Conservation (phyloP, 495 filamentous ascomycete species). For the Penicillium tannophilum region DNA sequence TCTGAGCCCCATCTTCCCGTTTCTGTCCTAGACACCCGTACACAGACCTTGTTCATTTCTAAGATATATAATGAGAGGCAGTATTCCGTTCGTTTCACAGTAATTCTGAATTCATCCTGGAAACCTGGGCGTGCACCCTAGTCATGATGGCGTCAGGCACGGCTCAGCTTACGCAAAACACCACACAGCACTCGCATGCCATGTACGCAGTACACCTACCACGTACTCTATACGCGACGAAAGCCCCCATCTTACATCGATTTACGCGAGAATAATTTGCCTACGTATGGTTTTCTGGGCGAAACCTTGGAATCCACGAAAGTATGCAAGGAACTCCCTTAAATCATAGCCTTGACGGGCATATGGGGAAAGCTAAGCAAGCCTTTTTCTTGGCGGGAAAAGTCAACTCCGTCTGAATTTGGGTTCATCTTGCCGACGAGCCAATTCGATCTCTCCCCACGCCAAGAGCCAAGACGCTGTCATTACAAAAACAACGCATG, state of each 20-base stretch:
- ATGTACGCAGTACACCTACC: not conserved
- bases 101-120: not conserved
- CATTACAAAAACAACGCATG: constrained; percentile 12
- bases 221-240: not conserved
- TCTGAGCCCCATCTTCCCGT: not conserved
- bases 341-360: not conserved
- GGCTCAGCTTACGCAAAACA: constrained; percentile 3
- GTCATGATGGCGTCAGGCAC: constrained; percentile 2
- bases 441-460: constrained; percentile 16
- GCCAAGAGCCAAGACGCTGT: constrained; percentile 24
- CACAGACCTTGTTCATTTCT: not conserved
- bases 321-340: constrained; percentile 17
- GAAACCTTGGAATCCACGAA: not conserved
- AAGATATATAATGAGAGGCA: not conserved
- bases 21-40: not conserved
- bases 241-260: not conserved
- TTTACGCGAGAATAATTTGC: not conserved
- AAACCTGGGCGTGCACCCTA: not conserved
- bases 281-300: not conserved
- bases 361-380: constrained; percentile 7
- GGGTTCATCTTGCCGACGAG: constrained; percentile 19
- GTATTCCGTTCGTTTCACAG: not conserved
- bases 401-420: constrained; percentile 6
- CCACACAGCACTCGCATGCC: not conserved
- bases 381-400: constrained; percentile 7